Conservation (phyloP, 2,329 filamentous ascomycete species). For the Canariomyces notabilis region DNA sequence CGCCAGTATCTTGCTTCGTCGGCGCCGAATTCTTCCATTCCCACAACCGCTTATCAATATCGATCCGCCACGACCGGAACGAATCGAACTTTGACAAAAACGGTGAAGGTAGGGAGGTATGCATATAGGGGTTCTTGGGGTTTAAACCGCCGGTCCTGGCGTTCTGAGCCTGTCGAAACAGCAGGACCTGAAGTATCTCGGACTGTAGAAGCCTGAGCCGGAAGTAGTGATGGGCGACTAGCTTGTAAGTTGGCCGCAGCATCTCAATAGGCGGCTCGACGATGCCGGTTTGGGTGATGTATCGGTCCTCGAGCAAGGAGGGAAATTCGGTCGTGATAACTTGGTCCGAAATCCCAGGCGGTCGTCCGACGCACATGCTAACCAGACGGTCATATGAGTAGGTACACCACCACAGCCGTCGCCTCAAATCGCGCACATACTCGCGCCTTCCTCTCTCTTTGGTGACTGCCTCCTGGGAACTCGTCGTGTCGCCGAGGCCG, state of each 20-base stretch:
- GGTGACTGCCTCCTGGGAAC: slow-evolving; percentile 35
- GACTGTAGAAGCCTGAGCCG: slow-evolving; percentile 83
- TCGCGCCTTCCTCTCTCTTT: slow-evolving; percentile 63
- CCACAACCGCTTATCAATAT: slow-evolving; percentile 76
- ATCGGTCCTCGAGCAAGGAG: slow-evolving; percentile 79
- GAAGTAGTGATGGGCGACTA: slow-evolving; percentile 89
- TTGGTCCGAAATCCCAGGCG: slow-evolving; percentile 92
- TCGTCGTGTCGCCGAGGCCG: slow-evolving; percentile 47
- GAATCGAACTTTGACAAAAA: slow-evolving; percentile 80
- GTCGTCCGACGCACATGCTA: slow-evolving; percentile 85
- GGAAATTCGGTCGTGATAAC: slow-evolving; percentile 95
- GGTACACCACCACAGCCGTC: slow-evolving; percentile 93
- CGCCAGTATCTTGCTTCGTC: slow-evolving; percentile 71
- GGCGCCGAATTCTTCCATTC: slow-evolving; percentile 86
- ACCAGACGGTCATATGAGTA: slow-evolving; percentile 95
- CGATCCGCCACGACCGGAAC: slow-evolving; percentile 81
- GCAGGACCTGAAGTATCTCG: slow-evolving; percentile 88
- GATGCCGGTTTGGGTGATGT: slow-evolving; percentile 78
- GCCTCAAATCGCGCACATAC: slow-evolving; percentile 79
- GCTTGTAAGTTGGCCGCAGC: slow-evolving; percentile 74
- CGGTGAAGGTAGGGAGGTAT: slow-evolving; percentile 73
- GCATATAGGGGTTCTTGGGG: slow-evolving; percentile 65
- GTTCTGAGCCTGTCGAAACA: slow-evolving; percentile 83
- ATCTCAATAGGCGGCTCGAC: slow-evolving; percentile 52
- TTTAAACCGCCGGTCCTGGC: slow-evolving; percentile 64